Evolutionary conservation across 495 filamentous ascomycete species (phyloP), one percentile per base, ranked within the genome.

Genomic region (Penicillium bovifimosum): DNA sequence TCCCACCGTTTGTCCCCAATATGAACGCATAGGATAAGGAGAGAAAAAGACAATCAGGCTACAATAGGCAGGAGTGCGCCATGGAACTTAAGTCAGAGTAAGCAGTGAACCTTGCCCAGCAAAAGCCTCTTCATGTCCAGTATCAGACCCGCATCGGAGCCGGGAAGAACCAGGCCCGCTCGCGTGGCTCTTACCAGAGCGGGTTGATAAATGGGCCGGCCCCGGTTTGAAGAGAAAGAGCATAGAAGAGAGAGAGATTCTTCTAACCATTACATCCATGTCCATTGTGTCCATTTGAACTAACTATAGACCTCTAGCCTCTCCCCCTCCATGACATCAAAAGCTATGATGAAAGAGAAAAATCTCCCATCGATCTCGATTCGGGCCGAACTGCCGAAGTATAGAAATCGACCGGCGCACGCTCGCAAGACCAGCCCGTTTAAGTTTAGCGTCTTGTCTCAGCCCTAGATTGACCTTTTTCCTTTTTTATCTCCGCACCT

Each of bases 351-450:
- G 34, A 18, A 27, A 14, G 33, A 39, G 40, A 7, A 31, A 4
- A 31, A 6, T 31, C 47, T 53, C 41, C 55, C 47, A 61, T 55
- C 55, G 47, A 61, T 55, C 51, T 52, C 46, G 26, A 58, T 47
- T 60, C 52, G 58, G 55, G 51, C 58, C 51, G 53, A 56, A 46
- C 28, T 33, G 47, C 55, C 47, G 51, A 57, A 41, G 24, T 35
- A 46, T 17, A 45, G 4, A 4, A n/a, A n/a, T n/a, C 29, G 26
- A 41, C 7, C 41, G 9, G 38, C 24, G 24, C 50, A 43, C n/a
- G n/a, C 63, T 69, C 64, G 64, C 64, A 65, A 67, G 58, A 14
- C 46, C 41, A 57, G 40, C 69, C 61, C 39, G 33, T 63, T 55
- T 51, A 32, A 56, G 60, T 64, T 56, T 65, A 67, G 59, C 43